Base-by-base conservation (phyloP, 2,329 filamentous ascomycete genomes). In the Talaromyces marneffei region DNA sequence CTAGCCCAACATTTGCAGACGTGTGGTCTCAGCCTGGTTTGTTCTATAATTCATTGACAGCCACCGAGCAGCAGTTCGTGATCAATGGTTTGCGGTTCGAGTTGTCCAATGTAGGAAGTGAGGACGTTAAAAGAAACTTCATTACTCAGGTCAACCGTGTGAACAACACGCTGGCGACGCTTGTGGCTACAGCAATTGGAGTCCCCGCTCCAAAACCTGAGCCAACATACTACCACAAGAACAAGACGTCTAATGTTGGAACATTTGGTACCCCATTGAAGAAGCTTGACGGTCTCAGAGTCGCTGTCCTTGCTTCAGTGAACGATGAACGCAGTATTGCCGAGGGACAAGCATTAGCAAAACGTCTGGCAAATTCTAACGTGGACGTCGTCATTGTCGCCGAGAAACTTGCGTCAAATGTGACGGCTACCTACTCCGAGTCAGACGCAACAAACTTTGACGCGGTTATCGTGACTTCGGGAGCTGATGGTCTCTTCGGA, bases 81-180 rank as follows among this genome's bases (percentile, higher is more conserved):
- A 80, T 91, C 75, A 87, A 91, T 71, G 87, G 87, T 0, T 85
- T 91, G 59, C 85, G 88, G 29, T 90, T 91, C 71, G 88, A 91
- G 75, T 82, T 81, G 0, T 81, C 84, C 23, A 82, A 88, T 14
- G 67, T 91, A 35, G 76, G 79, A 66, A 86, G 83, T 44, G 66
- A 74, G 0, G 68, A 79, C 1, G 84, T 91, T 16, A 85, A 85
- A 74, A 74, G 82, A 65, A 90, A 89, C 65, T 84, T 89, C 1
- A 78, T 91, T 44, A 76, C 77, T 16, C 87, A 91, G 69, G 80
- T 91, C 10, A 91, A 91, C 78, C 81, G 80, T 48, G 78, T 91
- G 67, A 84, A 81, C 71, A 82, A 91, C 70, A 85, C 89, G 66
- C 74, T 91, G 9, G 87, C 88, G 3, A 76, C 74, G 2, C 85